Evolutionary conservation across 129 eudicot species (phyloP), one percentile per base, ranked within the genome.

Genomic region (Artemisia tridentata): DNA sequence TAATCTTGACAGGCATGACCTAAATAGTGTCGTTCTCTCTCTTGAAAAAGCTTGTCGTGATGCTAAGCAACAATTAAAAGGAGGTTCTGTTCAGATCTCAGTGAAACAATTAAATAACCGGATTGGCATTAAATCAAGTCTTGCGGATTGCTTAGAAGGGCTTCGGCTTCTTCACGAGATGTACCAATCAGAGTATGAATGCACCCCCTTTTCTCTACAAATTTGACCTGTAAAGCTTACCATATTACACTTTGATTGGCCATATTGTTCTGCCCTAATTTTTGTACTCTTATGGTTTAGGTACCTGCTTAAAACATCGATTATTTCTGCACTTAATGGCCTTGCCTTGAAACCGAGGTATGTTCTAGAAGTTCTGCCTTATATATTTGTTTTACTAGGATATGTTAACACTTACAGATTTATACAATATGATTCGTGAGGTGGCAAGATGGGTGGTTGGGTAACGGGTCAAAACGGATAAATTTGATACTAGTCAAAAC

Each of bases 181-280:
- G 98, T 85, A 93, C 74, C 83, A 75, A 54, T 79, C 96, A 71
- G 96, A 93, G 98, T 93, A 93, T 52, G 90, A 19, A 53, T 64
- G 10, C 71, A 17, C 54, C 41, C 54, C 27, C 16, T 63, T 46
- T 31, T 11, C n/a, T 50, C 50, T 57, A 50, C 16, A 14, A 50
- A 50, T n/a, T 50, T 50, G 16, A 34, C 41, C 3, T 38, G 8
- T 56, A 8, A 71, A 57, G 15, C 55, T 11, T 16, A 23, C 29
- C 18, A 23, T 58, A 57, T 43, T 41, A 63, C 16, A 51, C 14
- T 11, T 2, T n/a, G 65, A 74, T 11, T 12, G 53, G 14, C 41
- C 13, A 5, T 60, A 23, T 1, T 60, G 45, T 60, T 8, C 18
- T 2, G 3, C 57, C 31, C 17, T 14, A 17, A 63, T 38, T n/a